Conservation (phyloP, 2,329 filamentous ascomycete genomes). For the Sporothrix phasma region DNA sequence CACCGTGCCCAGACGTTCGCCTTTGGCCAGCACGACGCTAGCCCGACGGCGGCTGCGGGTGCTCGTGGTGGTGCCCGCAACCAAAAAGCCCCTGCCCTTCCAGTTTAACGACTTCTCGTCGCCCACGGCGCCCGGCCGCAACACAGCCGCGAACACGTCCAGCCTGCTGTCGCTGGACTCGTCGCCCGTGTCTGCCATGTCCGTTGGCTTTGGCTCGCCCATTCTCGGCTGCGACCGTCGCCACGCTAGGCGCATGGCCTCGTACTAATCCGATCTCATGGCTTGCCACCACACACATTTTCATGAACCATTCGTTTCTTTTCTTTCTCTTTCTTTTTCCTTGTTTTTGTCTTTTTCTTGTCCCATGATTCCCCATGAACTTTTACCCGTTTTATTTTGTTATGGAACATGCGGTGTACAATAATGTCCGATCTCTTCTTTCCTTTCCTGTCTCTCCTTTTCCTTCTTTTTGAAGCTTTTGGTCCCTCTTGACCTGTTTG, state of each 20-base stretch:
- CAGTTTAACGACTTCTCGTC: conserved; percentile 36
- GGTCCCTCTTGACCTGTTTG: neutral
- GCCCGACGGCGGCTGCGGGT: neutral
- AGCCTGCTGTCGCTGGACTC: conserved; percentile 15
- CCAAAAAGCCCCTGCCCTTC: neutral
- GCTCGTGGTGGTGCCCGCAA: conserved; percentile 21
- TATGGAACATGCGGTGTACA: conserved; percentile 12
- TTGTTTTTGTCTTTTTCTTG: neutral
- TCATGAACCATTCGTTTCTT: neutral
- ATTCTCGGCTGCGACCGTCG: conserved; percentile 41
- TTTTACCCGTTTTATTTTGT: neutral
- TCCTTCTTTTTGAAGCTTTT: neutral
- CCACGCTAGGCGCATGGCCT: conserved; percentile 52
- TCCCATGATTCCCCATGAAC: conserved; percentile 8
- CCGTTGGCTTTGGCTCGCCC: conserved; percentile 30
- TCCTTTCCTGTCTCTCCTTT: neutral
- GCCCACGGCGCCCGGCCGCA: conserved; percentile 44
- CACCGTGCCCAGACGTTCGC: conserved; percentile 88
- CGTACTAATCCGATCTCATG: conserved; percentile 44
- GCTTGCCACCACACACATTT: neutral
- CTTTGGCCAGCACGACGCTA: conserved; percentile 61
- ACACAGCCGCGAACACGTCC: neutral
- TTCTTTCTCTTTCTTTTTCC: neutral
- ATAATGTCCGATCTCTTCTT: conserved; percentile 6
- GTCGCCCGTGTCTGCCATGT: conserved; percentile 34